Base-by-base conservation (phyloP, 176 grass and related monocot genomes). In the Oropetium thomaeum region DNA sequence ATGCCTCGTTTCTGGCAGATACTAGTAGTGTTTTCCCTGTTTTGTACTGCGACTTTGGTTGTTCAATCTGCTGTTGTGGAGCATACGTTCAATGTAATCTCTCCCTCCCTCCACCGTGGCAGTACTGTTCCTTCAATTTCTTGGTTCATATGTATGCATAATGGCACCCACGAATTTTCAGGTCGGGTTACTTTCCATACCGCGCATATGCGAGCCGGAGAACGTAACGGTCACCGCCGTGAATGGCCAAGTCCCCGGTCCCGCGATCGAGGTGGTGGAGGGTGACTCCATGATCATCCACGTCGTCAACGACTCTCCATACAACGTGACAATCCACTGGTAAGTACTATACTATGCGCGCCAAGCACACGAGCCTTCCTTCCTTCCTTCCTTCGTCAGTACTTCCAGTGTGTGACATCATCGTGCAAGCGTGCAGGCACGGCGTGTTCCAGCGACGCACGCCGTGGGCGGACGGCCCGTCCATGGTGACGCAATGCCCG, bases 401-500 rank as follows among this genome's bases (percentile, higher is more conserved):
- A n/a, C n/a, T n/a, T n/a, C n/a, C n/a, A n/a, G n/a, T n/a, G n/a
- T n/a, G n/a, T n/a, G n/a, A 52, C n/a, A 20, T 54, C 52, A 54
- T 2, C 52, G 52, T 10, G 52, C 27, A 4, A n/a, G 33, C 43
- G 4, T 55, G 65, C 64, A 96, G 89, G 93, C 93, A 97, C 42
- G 93, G 89, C n/a, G 35, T 97, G 10, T 79, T 97, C 22, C 89
- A 92, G 62, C 47, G 76, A 10, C 49, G 88, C 45, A 90, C 74
- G 27, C 80, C 31, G 47, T 97, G 93, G 93, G 79, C 89, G 6
- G 93, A 97, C 61, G 93, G 93, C 20, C 87, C 89, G 17, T 37
- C 73, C 40, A 86, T 92, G 89, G 82, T 97, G 69, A 88, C 93
- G 39, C 87, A 97, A 40, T 97, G 93, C 87, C 79, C 89, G 13